Base-by-base conservation (phyloP, 108 stramenopile species). In the Parietichytrium sp. region DNA sequence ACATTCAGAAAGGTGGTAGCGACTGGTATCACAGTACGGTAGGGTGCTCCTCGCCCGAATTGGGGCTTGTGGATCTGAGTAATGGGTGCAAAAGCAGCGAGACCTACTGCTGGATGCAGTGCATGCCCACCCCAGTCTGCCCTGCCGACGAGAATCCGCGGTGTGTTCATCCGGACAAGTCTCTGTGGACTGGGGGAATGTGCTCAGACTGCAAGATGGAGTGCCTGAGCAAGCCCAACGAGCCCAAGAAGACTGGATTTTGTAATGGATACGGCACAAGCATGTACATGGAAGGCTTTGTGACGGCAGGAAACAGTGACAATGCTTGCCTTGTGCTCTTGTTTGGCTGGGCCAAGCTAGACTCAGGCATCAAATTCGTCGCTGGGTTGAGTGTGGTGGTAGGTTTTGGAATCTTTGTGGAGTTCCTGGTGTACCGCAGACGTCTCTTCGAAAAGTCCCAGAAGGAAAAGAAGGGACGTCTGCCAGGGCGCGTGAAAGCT, bases 81-180 rank as follows among this genome's bases (percentile, higher is more conserved):
- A 27, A 25, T 10, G 38, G 42, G 6, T 72, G 61, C 42, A 45
- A 45, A 23, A 72, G 20, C 13, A 25, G 45, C 61, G 61, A 72
- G 20, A 33, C 45, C 10, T 72, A 45, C 42, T 72, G 61, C 61
- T 72, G 61, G 61, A 72, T 72, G 61, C 36, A 72, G 42, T 72
- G 61, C 61, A 72, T 72, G 61, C 61, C 61, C 1, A 25, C 18
- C 6, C 36, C 33, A 42, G 20, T n/a, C 33, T 16, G 33, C 6
- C n/a, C 61, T 20, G 12, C 10, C 33, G 45, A 72, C 20, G 29
- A 72, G 20, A 42, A 33, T n/a, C 3, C 25, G 13, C 38, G 33
- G 0, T 72, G 61, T 20, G 61, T 45, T n/a, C 33, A 72, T 10
- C 61, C 61, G 61, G 45, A 72, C 33, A 42, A 42, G 8, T n/a